Percentiles rank a stretch among this genome's conserved stretches.
These are phyloP conservation scores for Fusarium drepaniforme DNA, from an alignment of 2,329 filamentous ascomycete species.

Conservation along the genomic window DNA sequence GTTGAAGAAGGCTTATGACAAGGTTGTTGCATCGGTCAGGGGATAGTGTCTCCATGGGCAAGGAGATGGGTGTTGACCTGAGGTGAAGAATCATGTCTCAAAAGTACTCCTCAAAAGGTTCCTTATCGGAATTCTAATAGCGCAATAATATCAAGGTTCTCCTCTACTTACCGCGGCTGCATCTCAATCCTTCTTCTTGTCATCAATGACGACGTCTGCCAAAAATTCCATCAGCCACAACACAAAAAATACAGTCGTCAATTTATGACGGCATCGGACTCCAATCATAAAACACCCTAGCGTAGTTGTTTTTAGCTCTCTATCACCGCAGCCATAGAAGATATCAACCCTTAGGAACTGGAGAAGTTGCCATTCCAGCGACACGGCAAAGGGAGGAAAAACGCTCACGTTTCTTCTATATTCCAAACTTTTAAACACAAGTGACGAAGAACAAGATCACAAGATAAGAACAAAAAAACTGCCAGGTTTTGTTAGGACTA, in stretches of 20 bases:
- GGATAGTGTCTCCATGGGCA: no score
- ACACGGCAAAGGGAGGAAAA: not conserved
- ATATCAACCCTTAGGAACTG: not conserved
- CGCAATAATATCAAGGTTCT: not conserved
- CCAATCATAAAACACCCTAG: not conserved
- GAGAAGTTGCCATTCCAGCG: not conserved
- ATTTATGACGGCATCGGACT: not conserved
- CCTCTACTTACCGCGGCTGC: not conserved
- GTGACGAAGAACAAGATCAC: not conserved
- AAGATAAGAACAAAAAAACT: not conserved
- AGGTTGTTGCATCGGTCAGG: constrained; percentile 2
- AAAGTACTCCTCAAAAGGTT: not conserved
- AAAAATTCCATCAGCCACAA: not conserved
- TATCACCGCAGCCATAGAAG: not conserved
- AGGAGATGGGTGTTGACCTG: not conserved
- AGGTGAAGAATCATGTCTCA: not conserved
- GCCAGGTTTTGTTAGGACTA: not conserved
- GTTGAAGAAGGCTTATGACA: constrained; percentile 28
- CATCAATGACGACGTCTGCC: not conserved
- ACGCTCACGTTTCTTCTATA: not conserved
- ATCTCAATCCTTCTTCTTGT: not conserved
- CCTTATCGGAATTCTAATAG: not conserved
- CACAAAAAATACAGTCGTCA: not conserved
- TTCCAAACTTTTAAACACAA: not conserved
- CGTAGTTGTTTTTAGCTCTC: not conserved